A percentile compares a stretch with the other conserved stretches of the same genome.
These are phyloP conservation scores for Pythium diclinum DNA, from an alignment of 352 stramenopile genomes.

Conservation along the genomic window DNA sequence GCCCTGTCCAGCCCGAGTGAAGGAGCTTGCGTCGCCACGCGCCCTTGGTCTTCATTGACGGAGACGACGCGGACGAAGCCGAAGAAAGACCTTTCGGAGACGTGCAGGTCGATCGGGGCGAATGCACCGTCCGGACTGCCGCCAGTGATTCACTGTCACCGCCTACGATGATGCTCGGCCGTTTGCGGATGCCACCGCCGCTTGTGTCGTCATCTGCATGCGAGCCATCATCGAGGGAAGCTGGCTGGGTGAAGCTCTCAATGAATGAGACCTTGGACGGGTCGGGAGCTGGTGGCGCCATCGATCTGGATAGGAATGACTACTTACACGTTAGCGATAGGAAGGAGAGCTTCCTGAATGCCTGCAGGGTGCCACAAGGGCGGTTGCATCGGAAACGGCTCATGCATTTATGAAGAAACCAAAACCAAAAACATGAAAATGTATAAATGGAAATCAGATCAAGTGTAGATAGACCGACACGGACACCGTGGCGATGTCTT, in stretches of 20 bases:
- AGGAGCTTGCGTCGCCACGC: conserved; percentile 26
- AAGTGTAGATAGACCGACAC: conserved; percentile 37
- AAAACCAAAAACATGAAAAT: neutral
- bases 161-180: conserved; percentile 32
- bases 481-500: conserved; percentile 1
- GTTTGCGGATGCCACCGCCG: conserved; percentile 10
- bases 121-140: conserved; percentile 35
- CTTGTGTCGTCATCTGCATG: neutral
- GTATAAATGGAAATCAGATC: conserved; percentile 34
- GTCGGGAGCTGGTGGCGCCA: neutral
- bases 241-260: conserved; percentile 36
- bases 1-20: conserved; percentile 19
- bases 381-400: neutral
- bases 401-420: neutral
- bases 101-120: conserved; percentile 21
- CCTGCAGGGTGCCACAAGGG: neutral
- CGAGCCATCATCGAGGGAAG: neutral
- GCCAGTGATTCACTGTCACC: conserved; percentile 31
- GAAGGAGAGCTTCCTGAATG: neutral
- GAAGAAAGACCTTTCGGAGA: neutral
- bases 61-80: neutral
- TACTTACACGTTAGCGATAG: neutral
- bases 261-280: conserved; percentile 29
- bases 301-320: neutral
- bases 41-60: conserved; percentile 2